Conservation (phyloP, 2,329 filamentous ascomycete species). For the Alternaria consortialis region DNA sequence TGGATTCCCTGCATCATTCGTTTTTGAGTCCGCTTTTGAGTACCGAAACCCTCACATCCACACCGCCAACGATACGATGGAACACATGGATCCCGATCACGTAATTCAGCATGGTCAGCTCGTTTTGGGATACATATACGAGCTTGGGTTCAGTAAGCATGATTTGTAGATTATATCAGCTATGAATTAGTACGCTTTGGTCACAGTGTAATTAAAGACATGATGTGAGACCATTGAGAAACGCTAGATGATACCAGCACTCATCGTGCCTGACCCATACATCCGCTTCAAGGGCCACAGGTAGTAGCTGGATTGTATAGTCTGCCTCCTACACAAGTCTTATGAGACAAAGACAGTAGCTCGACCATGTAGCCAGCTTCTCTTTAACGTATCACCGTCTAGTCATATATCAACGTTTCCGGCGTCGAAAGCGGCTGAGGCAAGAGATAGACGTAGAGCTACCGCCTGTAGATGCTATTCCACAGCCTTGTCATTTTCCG, state of each 20-base stretch:
- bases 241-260: background rate
- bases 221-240: background rate
- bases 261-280: background rate
- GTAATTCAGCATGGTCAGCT: constrained; percentile 89
- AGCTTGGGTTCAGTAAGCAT: constrained; percentile 70
- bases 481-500: background rate
- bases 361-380: background rate
- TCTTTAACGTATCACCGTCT: background rate
- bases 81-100: constrained; percentile 79
- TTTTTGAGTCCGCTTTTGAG: constrained; percentile 75
- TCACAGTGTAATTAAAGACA: background rate
- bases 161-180: background rate
- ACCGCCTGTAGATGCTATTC: background rate
- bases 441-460: background rate
- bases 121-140: constrained; percentile 81
- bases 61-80: constrained; percentile 71
- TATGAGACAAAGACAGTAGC: background rate
- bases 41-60: constrained; percentile 70
- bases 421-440: background rate
- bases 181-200: background rate
- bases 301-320: background rate
- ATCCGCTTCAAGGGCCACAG: background rate
- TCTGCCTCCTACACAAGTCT: background rate
- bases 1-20: constrained; percentile 76
- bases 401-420: background rate